Evolutionary conservation across 2,329 filamentous ascomycete species (phyloP).

Genomic region (Colletotrichum tropicicola): DNA sequence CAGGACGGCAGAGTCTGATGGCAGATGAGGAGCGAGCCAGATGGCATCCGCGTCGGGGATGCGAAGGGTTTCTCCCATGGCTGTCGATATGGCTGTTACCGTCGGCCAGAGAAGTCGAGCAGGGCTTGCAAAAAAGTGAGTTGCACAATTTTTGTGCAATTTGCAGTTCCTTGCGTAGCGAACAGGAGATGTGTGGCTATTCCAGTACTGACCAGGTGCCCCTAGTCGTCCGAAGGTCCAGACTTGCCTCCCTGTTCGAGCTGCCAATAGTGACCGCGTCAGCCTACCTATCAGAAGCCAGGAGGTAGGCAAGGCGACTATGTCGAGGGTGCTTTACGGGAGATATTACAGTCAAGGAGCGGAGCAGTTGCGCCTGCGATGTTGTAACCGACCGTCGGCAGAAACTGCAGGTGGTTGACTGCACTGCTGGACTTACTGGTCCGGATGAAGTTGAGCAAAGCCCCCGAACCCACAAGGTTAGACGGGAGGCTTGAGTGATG

Average conservation of each 20-base stretch:
- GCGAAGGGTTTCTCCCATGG: constrained; percentile 36
- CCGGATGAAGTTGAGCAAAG: constrained; percentile 8
- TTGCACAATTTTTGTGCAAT: constrained; percentile 2
- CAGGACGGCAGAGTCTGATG: constrained; percentile 17
- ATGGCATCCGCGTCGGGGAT: constrained; percentile 36
- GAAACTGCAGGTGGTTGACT: background rate
- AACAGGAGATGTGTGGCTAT: constrained; percentile 17
- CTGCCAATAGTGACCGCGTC: background rate
- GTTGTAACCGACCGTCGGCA: background rate
- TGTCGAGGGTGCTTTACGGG: background rate
- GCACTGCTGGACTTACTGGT: background rate
- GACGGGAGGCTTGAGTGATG: background rate
- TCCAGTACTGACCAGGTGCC: constrained; percentile 12
- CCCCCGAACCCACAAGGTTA: background rate
- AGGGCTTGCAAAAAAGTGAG: background rate
- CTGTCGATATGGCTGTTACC: background rate
- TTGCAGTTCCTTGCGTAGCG: constrained; percentile 11
- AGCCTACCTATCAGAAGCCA: background rate
- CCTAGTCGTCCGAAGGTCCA: constrained; percentile 20
- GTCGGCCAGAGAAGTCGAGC: background rate
- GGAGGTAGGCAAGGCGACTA: background rate
- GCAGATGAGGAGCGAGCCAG: constrained; percentile 41
- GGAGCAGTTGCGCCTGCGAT: background rate
- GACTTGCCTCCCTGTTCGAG: constrained; percentile 5
- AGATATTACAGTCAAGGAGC: background rate